phyloP scores from a whole-genome alignment of 1,284 basidiomycete species.

The Ustilago vetiveriae region DNA sequence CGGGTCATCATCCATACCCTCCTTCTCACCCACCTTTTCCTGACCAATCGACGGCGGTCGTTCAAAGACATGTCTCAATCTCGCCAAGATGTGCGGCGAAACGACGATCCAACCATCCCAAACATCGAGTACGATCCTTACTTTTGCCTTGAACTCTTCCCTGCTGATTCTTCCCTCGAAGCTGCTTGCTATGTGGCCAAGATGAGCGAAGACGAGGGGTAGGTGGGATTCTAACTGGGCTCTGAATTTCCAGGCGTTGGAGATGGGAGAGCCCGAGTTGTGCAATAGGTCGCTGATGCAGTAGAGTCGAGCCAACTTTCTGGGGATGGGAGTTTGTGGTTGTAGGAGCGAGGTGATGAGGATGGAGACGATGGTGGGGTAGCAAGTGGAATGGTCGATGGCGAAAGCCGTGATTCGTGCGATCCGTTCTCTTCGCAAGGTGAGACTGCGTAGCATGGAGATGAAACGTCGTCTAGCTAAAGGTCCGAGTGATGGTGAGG shows the following conservation, averaged over 20 bases:
- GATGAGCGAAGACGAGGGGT: slow-evolving; percentile 52
- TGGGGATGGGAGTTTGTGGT: slow-evolving; percentile 87
- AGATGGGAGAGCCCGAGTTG: slow-evolving; percentile 87
- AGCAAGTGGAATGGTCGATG: slow-evolving; percentile 83
- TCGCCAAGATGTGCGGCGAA: slow-evolving; percentile 79
- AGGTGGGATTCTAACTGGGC: slow-evolving; percentile 45
- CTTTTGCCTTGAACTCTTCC: slow-evolving; percentile 76
- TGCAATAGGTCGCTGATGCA: slow-evolving; percentile 97
- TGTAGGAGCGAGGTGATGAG: slow-evolving; percentile 69
- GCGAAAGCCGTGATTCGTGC: slow-evolving; percentile 95
- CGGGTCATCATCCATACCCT: too few species aligned
- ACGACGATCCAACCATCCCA: slow-evolving; percentile 88
- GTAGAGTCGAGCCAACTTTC: slow-evolving; percentile 92
- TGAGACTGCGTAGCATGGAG: slow-evolving; percentile 85
- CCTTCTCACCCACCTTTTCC: background rate
- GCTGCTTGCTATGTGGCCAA: slow-evolving; percentile 40
- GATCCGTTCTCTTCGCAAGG: slow-evolving; percentile 86
- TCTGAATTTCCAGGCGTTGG: slow-evolving; percentile 72
- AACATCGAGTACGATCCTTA: slow-evolving; percentile 82
- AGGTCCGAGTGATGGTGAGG: slow-evolving; percentile 76
- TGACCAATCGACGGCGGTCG: slow-evolving; percentile 5
- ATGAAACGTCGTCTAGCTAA: slow-evolving; percentile 84
- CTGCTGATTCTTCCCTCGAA: slow-evolving; percentile 54
- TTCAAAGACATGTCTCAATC: slow-evolving; percentile 43
- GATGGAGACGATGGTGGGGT: slow-evolving; percentile 70